Percentiles rank a stretch among this genome's conserved stretches.
Conservation (phyloP, 352 stramenopile species). For the Thalassiosira delicatula region DNA sequence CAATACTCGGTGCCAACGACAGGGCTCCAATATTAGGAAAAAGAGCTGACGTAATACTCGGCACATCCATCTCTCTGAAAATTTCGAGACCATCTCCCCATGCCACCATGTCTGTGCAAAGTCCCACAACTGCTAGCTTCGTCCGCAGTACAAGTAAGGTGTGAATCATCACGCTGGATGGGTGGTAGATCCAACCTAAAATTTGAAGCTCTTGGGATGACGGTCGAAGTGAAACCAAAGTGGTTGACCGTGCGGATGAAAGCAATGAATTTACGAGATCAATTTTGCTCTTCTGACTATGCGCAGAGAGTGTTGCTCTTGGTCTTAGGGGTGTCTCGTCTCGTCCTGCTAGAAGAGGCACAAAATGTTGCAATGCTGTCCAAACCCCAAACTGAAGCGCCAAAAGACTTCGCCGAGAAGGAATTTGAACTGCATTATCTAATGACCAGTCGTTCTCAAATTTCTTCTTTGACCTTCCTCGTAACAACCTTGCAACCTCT, state of each 20-base stretch:
- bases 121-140: constrained; percentile 41
- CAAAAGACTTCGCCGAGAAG: constrained; percentile 47
- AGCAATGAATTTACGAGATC: constrained; percentile 34
- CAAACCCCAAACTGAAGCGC: constrained; percentile 56
- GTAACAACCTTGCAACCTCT: constrained; percentile 21
- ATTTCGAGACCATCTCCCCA: not conserved
- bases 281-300: constrained; percentile 1
- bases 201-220: constrained; percentile 12
- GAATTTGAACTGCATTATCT: constrained; percentile 37
- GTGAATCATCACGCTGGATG: constrained; percentile 39
- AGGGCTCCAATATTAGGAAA: not conserved
- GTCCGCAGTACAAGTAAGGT: constrained; percentile 40
- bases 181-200: constrained; percentile 49
- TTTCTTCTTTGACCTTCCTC: constrained; percentile 15
- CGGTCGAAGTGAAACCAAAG: constrained; percentile 24
- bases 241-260: constrained; percentile 26
- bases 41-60: not conserved
- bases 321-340: not conserved
- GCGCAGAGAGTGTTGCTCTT: not conserved
- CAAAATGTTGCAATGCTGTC: constrained; percentile 45
- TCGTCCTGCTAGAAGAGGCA: constrained; percentile 16
- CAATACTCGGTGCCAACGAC: constrained; percentile 25
- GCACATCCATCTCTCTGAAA: not conserved
- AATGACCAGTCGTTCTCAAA: not conserved
- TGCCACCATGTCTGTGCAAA: constrained; percentile 29